Evolutionary conservation across 768 basidiomycete genomes (phyloP).

Genomic region (Amanita rubescens): DNA sequence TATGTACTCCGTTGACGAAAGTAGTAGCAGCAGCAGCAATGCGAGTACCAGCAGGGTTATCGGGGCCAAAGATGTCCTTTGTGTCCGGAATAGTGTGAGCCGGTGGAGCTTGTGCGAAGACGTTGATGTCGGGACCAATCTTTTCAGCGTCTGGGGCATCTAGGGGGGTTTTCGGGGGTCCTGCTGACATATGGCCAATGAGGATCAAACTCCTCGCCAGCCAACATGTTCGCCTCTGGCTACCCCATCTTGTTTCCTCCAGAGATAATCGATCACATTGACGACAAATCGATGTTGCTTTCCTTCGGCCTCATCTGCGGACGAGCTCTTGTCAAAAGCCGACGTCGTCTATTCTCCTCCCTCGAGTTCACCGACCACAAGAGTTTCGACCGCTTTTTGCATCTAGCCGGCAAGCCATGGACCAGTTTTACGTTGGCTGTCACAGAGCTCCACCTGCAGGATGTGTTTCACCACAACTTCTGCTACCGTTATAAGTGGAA

Average conservation of each 20-base stretch:
- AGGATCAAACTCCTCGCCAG: background rate
- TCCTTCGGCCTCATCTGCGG: slow-evolving; percentile 1
- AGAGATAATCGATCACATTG: background rate
- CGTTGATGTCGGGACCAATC: too few species aligned
- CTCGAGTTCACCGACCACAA: slow-evolving; percentile 1
- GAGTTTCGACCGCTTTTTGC: background rate
- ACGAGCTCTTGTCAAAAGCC: background rate
- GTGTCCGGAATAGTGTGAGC: too few species aligned
- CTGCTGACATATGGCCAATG: too few species aligned
- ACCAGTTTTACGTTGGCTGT: background rate
- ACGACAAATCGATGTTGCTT: background rate
- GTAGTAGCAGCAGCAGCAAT: too few species aligned
- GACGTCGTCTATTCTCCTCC: slow-evolving; percentile 1
- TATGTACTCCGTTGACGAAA: too few species aligned
- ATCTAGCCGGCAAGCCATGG: too few species aligned
- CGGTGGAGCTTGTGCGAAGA: too few species aligned
- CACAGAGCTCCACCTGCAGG: background rate
- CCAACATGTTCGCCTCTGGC: background rate
- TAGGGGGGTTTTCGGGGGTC: too few species aligned
- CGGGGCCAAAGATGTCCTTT: too few species aligned
- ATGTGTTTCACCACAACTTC: background rate
- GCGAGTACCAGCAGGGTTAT: too few species aligned
- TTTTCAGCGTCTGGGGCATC: too few species aligned
- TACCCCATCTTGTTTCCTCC: background rate
- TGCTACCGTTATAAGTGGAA: background rate